Conservation (phyloP, 106 monocot species). For the Amphibolis antarctica region DNA sequence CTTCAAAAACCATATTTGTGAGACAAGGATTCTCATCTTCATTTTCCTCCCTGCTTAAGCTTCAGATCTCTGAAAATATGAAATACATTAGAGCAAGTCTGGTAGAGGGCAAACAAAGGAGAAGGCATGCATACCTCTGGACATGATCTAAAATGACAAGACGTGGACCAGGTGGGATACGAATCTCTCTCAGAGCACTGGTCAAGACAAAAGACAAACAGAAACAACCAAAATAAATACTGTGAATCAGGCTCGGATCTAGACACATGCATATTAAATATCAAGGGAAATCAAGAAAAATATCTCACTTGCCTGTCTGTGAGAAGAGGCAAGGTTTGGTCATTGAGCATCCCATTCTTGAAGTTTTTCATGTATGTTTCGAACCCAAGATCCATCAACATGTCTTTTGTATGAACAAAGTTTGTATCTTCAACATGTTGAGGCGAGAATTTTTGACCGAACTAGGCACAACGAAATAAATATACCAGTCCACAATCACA, state of each 20-base stretch:
- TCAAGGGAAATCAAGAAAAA: background rate
- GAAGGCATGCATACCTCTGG: conserved; percentile 6
- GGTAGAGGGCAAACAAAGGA: background rate
- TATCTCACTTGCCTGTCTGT: conserved; percentile 15
- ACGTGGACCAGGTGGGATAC: conserved; percentile 19
- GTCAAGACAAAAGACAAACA: background rate
- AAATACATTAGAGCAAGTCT: background rate
- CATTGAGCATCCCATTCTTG: conserved; percentile 16
- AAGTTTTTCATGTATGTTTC: conserved; percentile 18
- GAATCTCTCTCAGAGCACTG: conserved; percentile 17
- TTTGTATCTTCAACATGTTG: conserved; percentile 6
- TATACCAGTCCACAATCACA: background rate
- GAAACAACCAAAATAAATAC: too few species aligned
- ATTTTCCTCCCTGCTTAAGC: conserved; percentile 1
- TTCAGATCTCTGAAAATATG: conserved; percentile 4
- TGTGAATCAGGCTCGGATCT: background rate
- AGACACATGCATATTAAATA: background rate
- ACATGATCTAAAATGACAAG: conserved; percentile 22
- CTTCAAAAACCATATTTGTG: background rate
- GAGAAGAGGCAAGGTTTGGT: conserved; percentile 20
- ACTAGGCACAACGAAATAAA: background rate
- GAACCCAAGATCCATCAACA: conserved; percentile 13
- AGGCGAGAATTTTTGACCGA: conserved; percentile 5
- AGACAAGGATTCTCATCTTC: background rate
- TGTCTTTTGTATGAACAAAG: conserved; percentile 9